Base-by-base conservation (phyloP, 495 filamentous ascomycete genomes). In the Usnea hakonensis region DNA sequence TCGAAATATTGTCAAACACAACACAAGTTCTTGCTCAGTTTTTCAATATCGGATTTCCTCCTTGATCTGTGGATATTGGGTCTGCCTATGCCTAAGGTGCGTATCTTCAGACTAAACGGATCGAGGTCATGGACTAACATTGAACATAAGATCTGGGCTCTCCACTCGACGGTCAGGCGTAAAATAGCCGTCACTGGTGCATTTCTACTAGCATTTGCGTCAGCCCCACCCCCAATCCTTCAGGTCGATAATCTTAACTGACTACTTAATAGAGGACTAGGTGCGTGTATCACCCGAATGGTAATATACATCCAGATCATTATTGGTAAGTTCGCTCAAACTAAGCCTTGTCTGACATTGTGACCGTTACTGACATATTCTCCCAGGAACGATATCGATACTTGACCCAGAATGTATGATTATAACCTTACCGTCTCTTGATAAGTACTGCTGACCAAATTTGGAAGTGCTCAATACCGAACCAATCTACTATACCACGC, bases 401-500 rank as follows among this genome's bases (percentile, higher is more conserved):
- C n/a, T n/a, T n/a, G n/a, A n/a, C n/a, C n/a, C n/a, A n/a, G n/a
- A n/a, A n/a, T n/a, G n/a, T n/a, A n/a, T n/a, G n/a, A n/a, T n/a
- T n/a, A n/a, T n/a, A n/a, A n/a, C n/a, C n/a, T n/a, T n/a, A n/a
- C n/a, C n/a, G n/a, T n/a, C n/a, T n/a, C n/a, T n/a, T n/a, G n/a
- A n/a, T n/a, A n/a, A n/a, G n/a, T n/a, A n/a, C n/a, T n/a, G n/a
- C n/a, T n/a, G n/a, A n/a, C n/a, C n/a, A n/a, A n/a, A n/a, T n/a
- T n/a, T n/a, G n/a, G n/a, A n/a, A 53, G 56, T 58, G 56, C n/a
- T n/a, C 17, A 58, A 58, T n/a, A 58, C 56, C 28, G 16, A 43
- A 17, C 1, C 21, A 19, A 17, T 33, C 17, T 58, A 58, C 17
- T 19, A 30, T 1, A 30, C 56, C 11, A 13, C 32, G 3, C 56